Conservation (phyloP, 768 basidiomycete genomes). For the Thelephora ganbajun region DNA sequence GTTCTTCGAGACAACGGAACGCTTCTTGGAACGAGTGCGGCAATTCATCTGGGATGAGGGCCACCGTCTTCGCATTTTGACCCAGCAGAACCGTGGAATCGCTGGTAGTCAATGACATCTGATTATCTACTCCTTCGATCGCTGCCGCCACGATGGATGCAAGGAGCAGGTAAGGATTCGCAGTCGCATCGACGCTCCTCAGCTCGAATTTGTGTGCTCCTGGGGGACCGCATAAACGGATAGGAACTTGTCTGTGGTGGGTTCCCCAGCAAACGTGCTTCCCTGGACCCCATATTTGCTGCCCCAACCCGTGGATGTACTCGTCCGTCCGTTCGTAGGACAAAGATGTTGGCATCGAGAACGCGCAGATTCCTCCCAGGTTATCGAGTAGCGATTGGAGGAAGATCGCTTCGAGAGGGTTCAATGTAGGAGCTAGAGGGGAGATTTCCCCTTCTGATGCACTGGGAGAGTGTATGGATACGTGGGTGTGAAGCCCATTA, state of each 20-base stretch:
- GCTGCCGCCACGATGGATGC: constrained; percentile 45
- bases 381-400: constrained; percentile 43
- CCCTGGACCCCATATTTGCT: constrained; percentile 42
- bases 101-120: constrained; percentile 17
- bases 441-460: constrained; percentile 1
- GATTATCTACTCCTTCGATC: constrained; percentile 29
- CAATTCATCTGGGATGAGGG: constrained; percentile 18
- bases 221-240: constrained; percentile 46
- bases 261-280: constrained; percentile 58
- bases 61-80: constrained; percentile 24
- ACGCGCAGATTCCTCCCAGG: constrained; percentile 41
- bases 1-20: constrained; percentile 22
- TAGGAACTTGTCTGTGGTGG: constrained; percentile 52
- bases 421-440: constrained; percentile 17
- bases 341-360: constrained; percentile 41
- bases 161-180: constrained; percentile 48
- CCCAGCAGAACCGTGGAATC: constrained; percentile 27
- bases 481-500: constrained; percentile 45
- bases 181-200: constrained; percentile 46
- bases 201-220: constrained; percentile 50
- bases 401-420: constrained; percentile 38
- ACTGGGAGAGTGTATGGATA: constrained; percentile 38
- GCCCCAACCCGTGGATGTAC: constrained; percentile 20
- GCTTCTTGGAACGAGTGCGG: constrained; percentile 37
- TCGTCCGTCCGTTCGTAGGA: constrained; percentile 56